These are phyloP conservation scores for Dentipellis sp. DNA, from an alignment of 768 basidiomycete species.

Conservation along the genomic window DNA sequence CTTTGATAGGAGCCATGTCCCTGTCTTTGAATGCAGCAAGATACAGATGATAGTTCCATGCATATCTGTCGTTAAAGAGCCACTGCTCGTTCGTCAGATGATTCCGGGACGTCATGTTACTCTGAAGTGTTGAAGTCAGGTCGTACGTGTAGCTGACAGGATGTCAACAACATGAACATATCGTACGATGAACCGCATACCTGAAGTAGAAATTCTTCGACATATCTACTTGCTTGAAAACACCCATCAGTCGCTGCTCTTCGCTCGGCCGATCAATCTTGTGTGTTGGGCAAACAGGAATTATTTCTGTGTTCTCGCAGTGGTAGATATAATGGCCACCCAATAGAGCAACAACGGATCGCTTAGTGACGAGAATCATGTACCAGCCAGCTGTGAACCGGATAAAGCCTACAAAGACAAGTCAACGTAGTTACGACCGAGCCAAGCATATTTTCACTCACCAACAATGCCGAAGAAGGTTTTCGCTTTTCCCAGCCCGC, in stretches of 20 bases:
- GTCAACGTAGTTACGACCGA: neutral
- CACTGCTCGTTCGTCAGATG: conserved; percentile 36
- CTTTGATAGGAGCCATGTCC: conserved; percentile 32
- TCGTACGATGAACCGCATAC: conserved; percentile 26
- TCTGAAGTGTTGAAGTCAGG: conserved; percentile 90
- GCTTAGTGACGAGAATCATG: conserved; percentile 83
- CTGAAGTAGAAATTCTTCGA: conserved; percentile 99
- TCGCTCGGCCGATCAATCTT: conserved; percentile 83
- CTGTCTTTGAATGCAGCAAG: conserved; percentile 49
- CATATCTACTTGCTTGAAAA: conserved; percentile 96
- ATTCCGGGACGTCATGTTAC: conserved; percentile 65
- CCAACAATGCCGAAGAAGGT: conserved; percentile 81
- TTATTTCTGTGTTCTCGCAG: conserved; percentile 83
- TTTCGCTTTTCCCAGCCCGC: conserved; percentile 74
- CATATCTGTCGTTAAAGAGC: conserved; percentile 80
- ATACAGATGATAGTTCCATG: conserved; percentile 92
- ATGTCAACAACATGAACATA: neutral
- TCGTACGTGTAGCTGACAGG: conserved; percentile 83
- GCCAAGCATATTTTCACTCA: conserved; percentile 20
- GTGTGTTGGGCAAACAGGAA: conserved; percentile 69
- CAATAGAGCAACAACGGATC: conserved; percentile 85
- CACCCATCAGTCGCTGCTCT: conserved; percentile 79
- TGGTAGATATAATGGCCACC: conserved; percentile 97
- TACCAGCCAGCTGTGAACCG: conserved; percentile 96
- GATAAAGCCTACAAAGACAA: conserved; percentile 60